Evolutionary conservation across 2,329 filamentous ascomycete species (phyloP), one percentile per base, ranked within the genome.

Genomic region (Neonectria ditissima): DNA sequence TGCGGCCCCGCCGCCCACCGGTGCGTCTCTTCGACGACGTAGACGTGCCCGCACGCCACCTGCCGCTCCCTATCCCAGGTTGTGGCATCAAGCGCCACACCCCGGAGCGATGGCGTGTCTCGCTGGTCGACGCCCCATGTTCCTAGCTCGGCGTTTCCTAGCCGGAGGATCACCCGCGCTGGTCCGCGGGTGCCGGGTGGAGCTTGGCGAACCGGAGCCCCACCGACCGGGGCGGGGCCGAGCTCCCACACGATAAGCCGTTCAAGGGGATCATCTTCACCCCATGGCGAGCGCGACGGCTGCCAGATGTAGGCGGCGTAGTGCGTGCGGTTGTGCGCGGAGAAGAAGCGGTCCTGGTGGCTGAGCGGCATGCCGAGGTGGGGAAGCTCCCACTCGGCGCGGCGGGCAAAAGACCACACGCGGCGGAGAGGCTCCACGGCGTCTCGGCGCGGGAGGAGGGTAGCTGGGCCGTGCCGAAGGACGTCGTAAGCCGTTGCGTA

Each of bases 231-330:
- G 0, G 76, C 75, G 2, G 45, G 45, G 16, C 83, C 83, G 41
- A 90, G 86, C 58, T 90, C 84, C 87, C 87, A 90, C 10, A 90
- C 78, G 16, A 82, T 82, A 28, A 90, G 76, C 34, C 83, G 81
- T 72, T 90, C 88, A 16, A 87, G 81, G 0, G 86, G 86, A 13
- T 84, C 82, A 68, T 87, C 84, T 55, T 87, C 84, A 37, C 83
- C 82, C 78, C 84, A 87, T 5, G 39, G 84, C 78, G 47, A 84
- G 48, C 83, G 83, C 66, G 85, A 85, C 2, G 85, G 83, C 68
- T 89, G 86, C 87, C 87, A 90, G 28, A 86, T 80, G 74, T 90
- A 90, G 14, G 89, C 78, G 41, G 82, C 86, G 75, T 90, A 90
- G 72, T 90, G 87, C 0, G 81, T 86, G 14, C 80, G 72, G 51